A percentile compares a stretch with the other conserved stretches of the same genome.
phyloP scores from a whole-genome alignment of 192 early-diverging fungal species.

The Coemansia sp. region DNA sequence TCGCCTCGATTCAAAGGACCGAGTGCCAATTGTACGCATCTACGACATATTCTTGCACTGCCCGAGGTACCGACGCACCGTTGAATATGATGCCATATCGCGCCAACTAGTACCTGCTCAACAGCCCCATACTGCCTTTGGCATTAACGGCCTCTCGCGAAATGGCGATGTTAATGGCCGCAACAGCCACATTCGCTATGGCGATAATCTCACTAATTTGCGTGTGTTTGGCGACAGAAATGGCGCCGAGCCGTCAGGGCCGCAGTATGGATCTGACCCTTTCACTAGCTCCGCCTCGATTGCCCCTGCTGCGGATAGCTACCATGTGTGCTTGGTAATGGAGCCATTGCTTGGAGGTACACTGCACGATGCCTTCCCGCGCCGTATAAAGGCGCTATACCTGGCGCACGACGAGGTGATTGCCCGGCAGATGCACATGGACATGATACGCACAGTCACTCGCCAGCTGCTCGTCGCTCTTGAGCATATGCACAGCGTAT shows the following conservation, averaged over 20 bases:
- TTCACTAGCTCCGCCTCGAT: slow-evolving; percentile 14
- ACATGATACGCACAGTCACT: slow-evolving; percentile 77
- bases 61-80: slow-evolving; percentile 11
- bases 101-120: slow-evolving; percentile 27
- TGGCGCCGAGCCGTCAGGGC: not conserved
- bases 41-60: slow-evolving; percentile 42
- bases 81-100: slow-evolving; percentile 21
- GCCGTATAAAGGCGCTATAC: slow-evolving; percentile 36
- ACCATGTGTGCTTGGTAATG: slow-evolving; percentile 48
- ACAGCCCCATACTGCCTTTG: not conserved
- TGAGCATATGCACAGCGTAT: slow-evolving; percentile 78
- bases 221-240: slow-evolving; percentile 28
- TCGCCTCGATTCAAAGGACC: slow-evolving; percentile 35
- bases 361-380: slow-evolving; percentile 51
- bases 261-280: slow-evolving; percentile 15
- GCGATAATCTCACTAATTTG: slow-evolving; percentile 2
- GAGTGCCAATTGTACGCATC: slow-evolving; percentile 43
- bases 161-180: not conserved
- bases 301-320: slow-evolving; percentile 9
- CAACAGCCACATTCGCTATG: not conserved
- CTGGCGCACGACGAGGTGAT: slow-evolving; percentile 34
- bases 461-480: slow-evolving; percentile 84
- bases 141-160: not conserved
- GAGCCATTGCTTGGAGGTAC: slow-evolving; percentile 50
- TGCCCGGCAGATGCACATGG: slow-evolving; percentile 45